These are phyloP conservation scores for Argentina anserina DNA, from an alignment of 306 rosid genomes.

Conservation along the genomic window DNA sequence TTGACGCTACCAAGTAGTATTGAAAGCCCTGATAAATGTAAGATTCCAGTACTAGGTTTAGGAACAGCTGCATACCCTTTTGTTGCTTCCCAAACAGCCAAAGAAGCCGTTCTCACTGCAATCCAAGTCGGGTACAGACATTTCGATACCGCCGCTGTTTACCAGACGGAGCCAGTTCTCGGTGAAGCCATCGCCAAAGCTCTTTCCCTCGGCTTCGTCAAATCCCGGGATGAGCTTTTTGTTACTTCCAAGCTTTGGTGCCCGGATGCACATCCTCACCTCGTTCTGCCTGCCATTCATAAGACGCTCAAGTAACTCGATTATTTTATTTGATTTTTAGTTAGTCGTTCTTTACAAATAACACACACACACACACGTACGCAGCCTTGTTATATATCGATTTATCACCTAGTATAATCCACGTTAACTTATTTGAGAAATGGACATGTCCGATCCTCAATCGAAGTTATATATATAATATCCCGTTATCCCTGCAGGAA, in stretches of 20 bases:
- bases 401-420: no score
- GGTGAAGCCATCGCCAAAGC: conserved; percentile 36
- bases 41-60: conserved; percentile 20
- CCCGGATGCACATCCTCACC: conserved; percentile 41
- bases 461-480: no score
- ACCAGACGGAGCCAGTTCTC: conserved; percentile 19
- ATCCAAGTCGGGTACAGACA: conserved; percentile 32
- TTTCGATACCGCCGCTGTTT: conserved; percentile 27
- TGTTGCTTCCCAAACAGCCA: background rate
- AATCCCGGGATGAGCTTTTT: conserved; percentile 49
- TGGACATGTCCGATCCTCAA: no score
- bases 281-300: conserved; percentile 47
- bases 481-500: conserved; percentile 13
- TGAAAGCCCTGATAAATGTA: background rate
- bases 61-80: conserved; percentile 30
- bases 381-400: no score
- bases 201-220: conserved; percentile 37
- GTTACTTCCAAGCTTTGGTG: conserved; percentile 57
- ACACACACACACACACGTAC: no score
- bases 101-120: conserved; percentile 26
- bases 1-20: background rate
- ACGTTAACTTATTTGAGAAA: no score
- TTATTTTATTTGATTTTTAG: no score
- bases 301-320: conserved; percentile 30
- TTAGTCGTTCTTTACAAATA: no score